Conservation (phyloP, 2,329 filamentous ascomycete species). For the Botrytis fabae region DNA sequence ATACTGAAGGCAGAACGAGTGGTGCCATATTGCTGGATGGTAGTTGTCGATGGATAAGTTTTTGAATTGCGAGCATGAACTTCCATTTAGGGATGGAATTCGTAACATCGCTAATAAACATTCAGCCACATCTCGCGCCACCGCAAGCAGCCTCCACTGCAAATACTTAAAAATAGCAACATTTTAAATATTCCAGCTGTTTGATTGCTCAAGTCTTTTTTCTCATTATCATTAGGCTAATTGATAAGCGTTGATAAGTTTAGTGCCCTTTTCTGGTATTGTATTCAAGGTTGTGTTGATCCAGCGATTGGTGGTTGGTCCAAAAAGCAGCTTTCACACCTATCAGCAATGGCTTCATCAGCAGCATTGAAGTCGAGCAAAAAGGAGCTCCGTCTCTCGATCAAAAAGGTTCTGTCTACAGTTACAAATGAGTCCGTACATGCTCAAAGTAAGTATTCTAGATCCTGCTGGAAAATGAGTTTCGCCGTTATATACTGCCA, state of each 20-base stretch:
- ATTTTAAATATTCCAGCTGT: too few species aligned
- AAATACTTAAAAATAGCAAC: slow-evolving; percentile 5
- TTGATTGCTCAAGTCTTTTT: background rate
- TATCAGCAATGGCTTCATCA: slow-evolving; percentile 31
- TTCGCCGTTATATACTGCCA: slow-evolving; percentile 25
- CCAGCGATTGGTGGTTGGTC: background rate
- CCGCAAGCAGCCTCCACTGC: background rate
- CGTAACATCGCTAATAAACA: slow-evolving; percentile 18
- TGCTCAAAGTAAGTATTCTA: slow-evolving; percentile 64
- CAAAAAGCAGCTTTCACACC: background rate
- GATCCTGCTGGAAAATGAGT: background rate
- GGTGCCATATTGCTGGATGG: slow-evolving; percentile 36
- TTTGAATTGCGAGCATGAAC: slow-evolving; percentile 12
- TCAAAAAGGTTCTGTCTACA: slow-evolving; percentile 65
- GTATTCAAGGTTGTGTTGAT: background rate
- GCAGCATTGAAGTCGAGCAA: slow-evolving; percentile 65
- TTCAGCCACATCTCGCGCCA: slow-evolving; percentile 20
- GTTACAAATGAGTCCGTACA: slow-evolving; percentile 62
- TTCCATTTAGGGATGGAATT: slow-evolving; percentile 19
- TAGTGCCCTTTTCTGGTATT: background rate
- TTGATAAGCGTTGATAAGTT: slow-evolving; percentile 7
- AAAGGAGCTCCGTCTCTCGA: slow-evolving; percentile 68
- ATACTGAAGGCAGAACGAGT: slow-evolving; percentile 41
- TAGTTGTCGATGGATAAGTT: slow-evolving; percentile 18
- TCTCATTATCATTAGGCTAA: background rate